Evolutionary conservation across 1,284 basidiomycete genomes (phyloP), one percentile per base, ranked within the genome.

Genomic region (Malassezia yamatoensis): DNA sequence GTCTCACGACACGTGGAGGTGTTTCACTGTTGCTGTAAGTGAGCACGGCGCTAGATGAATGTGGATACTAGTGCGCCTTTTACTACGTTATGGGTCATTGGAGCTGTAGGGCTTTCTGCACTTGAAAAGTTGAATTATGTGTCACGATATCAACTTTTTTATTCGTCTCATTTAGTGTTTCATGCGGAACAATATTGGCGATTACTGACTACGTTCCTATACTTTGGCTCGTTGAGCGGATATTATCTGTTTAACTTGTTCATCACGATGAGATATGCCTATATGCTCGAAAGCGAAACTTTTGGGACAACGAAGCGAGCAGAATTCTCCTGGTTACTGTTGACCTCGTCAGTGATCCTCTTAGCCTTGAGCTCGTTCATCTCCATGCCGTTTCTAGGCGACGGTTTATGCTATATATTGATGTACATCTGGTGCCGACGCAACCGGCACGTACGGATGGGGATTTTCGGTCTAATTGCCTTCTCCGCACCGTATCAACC

Each of bases 241-340:
- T 91, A 96, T 74, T 89, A 96, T 62, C 80, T 93, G 54, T 94
- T 98, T 77, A 91, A 96, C 75, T 80, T 98, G 54, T 94, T 96
- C 81, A 96, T 96, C 80, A 91, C 96, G 72, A 91, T 96, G 88
- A 81, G 93, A 51, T 98, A 96, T 74, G 90, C 88, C 53, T 82
- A 90, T 48, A 87, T 96, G 83, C 79, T 98, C 1, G 93, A 98
- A 76, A 90, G 96, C 75, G 90, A 89, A 24, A 89, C 89, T 1
- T 98, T 93, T 75, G 85, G 87, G 32, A 89, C 90, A 62, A 81
- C 82, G 38, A 44, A 54, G 7, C 60, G 58, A 11, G 90, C 91
- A 34, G 90, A 94, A 74, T 98, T 93, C 76, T 85, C 91, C 66
- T 94, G 88, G 87, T 79, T 98, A 15, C 81, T 98, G 10, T 9